Base-by-base conservation (phyloP, 257 asterid genomes). In the Lavandula angustifolia region DNA sequence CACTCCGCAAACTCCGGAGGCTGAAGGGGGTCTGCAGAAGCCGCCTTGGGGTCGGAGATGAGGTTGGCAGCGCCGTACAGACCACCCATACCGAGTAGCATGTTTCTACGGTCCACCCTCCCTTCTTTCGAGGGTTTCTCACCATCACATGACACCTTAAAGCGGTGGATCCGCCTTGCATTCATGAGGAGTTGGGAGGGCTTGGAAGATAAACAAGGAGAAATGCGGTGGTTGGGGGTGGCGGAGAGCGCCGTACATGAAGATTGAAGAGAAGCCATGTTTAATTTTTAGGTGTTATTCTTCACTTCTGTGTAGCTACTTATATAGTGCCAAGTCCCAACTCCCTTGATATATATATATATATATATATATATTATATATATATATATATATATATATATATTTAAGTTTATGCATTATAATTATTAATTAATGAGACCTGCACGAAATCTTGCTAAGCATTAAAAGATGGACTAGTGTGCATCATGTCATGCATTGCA, bases 1-100 rank as follows among this genome's bases (percentile, higher is more conserved):
- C 4, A 13, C 5, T 7, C 78, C 72, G 62, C 85, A 80, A 80
- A 48, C 41, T 71, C 79, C 0, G 87, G 87, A 5, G 81, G 22
- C 6, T 7, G 14, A 33, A 82, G 63, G 0, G 84, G 84, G 1
- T 1, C 22, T 0, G 79, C 87, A 0, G 3, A 5, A 9, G 82
- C 85, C 1, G 82, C 85, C 1, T 50, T 12, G 3, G 46, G 59
- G 32, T 11, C 53, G 1, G 75, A 13, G 34, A 57, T 27, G 32
- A 73, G 80, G 65, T 41, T 74, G 64, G 70, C 22, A 5, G 82
- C 77, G 11, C 79, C 82, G 7, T 66, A 74, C 1, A 78, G 34
- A 0, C 82, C 77, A 0, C 79, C 80, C 27, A 78, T 4, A 0
- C 82, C 77, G 1, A 70, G 68, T 14, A 78, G 73, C 77, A 78